Base-by-base conservation (phyloP, 306 rosid genomes). In the Canavalia gladiata region DNA sequence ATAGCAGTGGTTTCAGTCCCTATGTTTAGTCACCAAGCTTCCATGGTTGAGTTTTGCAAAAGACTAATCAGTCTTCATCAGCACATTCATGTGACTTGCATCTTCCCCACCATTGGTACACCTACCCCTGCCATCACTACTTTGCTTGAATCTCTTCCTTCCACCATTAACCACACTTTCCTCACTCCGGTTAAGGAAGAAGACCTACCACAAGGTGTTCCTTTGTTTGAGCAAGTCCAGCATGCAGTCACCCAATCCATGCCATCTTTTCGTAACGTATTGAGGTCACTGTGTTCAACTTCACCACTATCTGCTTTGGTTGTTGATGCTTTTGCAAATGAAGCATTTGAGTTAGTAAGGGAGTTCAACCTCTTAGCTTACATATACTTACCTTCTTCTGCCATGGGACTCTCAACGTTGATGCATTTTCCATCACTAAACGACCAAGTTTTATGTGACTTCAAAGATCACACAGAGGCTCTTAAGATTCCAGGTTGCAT, bases 21-120 rank as follows among this genome's bases (percentile, higher is more conserved):
- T 12, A 73, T 66, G 8, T 72, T 80, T 46, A 67, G 79, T 29
- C 84, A 72, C 47, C 84, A 72, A 42, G 71, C 77, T 9, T 75
- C 84, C n/a, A 43, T 82, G 0, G 43, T 56, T 1, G 71, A 82
- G 68, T 39, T 82, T 45, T 77, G 76, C 39, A 82, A 56, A 51
- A 39, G 39, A 7, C 81, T 82, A 9, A 29, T 66, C 39, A 33
- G 46, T 0, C 71, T 65, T 29, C 85, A 67, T 28, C 75, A 29
- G 0, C 51, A 54, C 62, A 43, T 74, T 3, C 68, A n/a, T 8
- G 51, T 81, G 42, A 81, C 76, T 28, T 74, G 68, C 85, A 82
- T 82, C 81, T 62, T 82, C 28, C 85, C 85, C 45, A 56, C 68
- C 18, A 11, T 46, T 4, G 49, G 5, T 45, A 1, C 49, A 0